Evolutionary conservation across 2,329 filamentous ascomycete genomes (phyloP).

Genomic region (Stagonosporopsis chrysanthemi): DNA sequence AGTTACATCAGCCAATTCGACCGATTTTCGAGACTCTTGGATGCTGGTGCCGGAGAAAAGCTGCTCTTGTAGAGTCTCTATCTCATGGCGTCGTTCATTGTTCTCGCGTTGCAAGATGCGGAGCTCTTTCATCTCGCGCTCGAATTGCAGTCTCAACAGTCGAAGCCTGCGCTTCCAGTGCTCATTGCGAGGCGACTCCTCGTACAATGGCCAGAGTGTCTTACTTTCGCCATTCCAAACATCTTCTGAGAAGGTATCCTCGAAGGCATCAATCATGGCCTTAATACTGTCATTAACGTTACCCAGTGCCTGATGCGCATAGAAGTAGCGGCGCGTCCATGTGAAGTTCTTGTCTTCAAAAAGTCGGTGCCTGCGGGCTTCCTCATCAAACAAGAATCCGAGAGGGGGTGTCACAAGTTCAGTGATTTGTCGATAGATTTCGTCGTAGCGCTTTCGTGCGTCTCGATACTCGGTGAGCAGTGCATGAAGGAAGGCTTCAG

Average conservation of each 20-base stretch:
- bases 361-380: constrained; percentile 64
- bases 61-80: constrained; percentile 65
- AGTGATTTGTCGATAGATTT: constrained; percentile 64
- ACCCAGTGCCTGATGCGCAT: constrained; percentile 67
- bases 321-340: constrained; percentile 68
- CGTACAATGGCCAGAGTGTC: constrained; percentile 63
- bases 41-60: constrained; percentile 70
- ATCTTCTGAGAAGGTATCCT: constrained; percentile 64
- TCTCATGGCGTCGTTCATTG: constrained; percentile 62
- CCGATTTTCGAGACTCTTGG: constrained; percentile 66
- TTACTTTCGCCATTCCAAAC: constrained; percentile 66
- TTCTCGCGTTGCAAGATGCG: constrained; percentile 59
- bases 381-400: constrained; percentile 66
- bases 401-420: constrained; percentile 66
- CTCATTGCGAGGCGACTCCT: constrained; percentile 55
- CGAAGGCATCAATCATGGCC: constrained; percentile 64
- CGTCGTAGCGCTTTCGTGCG: constrained; percentile 64
- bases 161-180: constrained; percentile 61
- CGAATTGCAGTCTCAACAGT: constrained; percentile 57
- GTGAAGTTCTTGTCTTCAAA: constrained; percentile 69
- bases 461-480: constrained; percentile 68
- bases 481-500: constrained; percentile 67
- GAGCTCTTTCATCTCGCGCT: constrained; percentile 61
- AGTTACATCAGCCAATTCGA: constrained; percentile 62
- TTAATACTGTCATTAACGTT: constrained; percentile 67